phyloP scores from a whole-genome alignment of 1,284 basidiomycete species.

The Xerocomus nothofagi region DNA sequence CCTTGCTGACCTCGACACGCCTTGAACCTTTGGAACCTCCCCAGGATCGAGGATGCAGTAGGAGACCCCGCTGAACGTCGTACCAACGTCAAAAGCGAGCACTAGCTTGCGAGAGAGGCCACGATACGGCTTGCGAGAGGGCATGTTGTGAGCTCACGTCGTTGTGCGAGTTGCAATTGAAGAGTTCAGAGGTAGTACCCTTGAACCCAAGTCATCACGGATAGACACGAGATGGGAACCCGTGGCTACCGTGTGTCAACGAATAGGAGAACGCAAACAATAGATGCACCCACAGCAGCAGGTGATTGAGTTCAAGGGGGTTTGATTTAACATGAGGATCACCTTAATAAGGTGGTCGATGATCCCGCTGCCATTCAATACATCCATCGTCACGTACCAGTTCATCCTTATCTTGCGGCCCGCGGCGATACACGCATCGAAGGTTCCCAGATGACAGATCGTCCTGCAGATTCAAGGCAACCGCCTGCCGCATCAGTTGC shows the following conservation, averaged over 20 bases:
- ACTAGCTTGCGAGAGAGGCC: constrained; percentile 42
- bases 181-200: neutral
- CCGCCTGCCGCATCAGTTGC: neutral
- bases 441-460: neutral
- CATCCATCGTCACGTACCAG: neutral
- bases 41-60: constrained; percentile 48
- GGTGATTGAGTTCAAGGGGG: neutral
- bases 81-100: constrained; percentile 51
- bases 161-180: neutral
- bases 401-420: neutral
- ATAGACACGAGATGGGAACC: neutral
- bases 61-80: constrained; percentile 50
- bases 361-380: neutral
- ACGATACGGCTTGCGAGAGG: constrained; percentile 28
- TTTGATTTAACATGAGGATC: neutral
- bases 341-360: neutral
- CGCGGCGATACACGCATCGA: neutral
- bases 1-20: constrained; percentile 40
- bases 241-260: neutral
- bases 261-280: neutral
- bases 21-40: constrained; percentile 43
- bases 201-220: neutral
- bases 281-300: constrained; percentile 1
- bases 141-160: constrained; percentile 21
- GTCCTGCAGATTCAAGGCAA: neutral